A percentile compares a stretch with the other conserved stretches of the same genome.
phyloP scores from a whole-genome alignment of 441 rosid genomes.

The Adansonia grandidieri region DNA sequence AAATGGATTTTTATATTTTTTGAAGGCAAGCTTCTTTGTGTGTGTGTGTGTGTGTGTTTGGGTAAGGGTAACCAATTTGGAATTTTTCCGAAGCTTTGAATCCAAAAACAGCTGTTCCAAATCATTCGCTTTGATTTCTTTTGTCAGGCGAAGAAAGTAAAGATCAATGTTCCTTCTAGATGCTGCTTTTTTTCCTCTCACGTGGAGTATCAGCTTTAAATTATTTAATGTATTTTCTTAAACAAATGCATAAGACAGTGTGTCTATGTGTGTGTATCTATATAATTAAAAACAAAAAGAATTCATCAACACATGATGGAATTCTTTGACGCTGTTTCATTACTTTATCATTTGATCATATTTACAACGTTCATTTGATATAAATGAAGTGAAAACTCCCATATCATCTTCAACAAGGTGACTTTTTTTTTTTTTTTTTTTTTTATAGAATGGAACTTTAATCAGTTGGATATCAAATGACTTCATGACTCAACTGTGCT shows the following conservation, averaged over 20 bases:
- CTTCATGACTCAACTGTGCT: too few relatives aligned
- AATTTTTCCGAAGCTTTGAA: not conserved
- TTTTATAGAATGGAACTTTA: too few relatives aligned
- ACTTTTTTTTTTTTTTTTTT: too few relatives aligned
- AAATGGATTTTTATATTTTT: not conserved
- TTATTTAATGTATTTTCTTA: not conserved
- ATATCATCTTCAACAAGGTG: not conserved
- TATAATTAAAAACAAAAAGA: not conserved
- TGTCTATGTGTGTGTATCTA: too few relatives aligned
- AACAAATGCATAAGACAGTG: not conserved
- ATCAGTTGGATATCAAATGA: too few relatives aligned
- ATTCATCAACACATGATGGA: constrained; percentile 14
- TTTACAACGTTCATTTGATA: not conserved
- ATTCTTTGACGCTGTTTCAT: not conserved
- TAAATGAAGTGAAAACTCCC: not conserved
- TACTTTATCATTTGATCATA: not conserved
- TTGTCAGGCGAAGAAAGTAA: not conserved
- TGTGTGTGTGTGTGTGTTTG: not conserved
- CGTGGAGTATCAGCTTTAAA: not conserved
- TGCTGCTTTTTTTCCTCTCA: too few relatives aligned
- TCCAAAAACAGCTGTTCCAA: not conserved
- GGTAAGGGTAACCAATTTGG: not conserved
- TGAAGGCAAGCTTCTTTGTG: not conserved
- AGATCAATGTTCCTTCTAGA: not conserved
- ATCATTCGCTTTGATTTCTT: not conserved